phyloP scores from a whole-genome alignment of 176 grass and related monocot species.

The Aegilops umbellulata region DNA sequence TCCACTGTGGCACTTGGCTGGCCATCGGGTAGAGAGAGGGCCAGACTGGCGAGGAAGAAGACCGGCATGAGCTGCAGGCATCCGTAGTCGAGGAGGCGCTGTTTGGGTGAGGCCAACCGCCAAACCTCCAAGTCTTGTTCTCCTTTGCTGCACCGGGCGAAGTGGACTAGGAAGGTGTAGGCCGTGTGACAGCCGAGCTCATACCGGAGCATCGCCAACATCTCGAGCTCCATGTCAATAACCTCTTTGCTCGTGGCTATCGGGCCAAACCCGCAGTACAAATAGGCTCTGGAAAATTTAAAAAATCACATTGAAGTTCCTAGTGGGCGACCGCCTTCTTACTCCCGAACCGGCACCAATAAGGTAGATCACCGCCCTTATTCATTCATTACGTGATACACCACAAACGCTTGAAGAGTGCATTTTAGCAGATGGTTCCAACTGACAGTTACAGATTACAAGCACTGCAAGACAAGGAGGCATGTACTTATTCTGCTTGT shows the following conservation, averaged over 20 bases:
- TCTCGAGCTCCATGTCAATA: neutral
- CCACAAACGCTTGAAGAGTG: neutral
- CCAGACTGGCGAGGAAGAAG: conserved; percentile 26
- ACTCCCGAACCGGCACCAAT: too few species aligned
- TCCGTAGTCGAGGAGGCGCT: too few species aligned
- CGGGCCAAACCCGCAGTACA: neutral
- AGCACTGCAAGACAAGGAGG: neutral
- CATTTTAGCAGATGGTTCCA: neutral
- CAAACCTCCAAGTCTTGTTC: too few species aligned
- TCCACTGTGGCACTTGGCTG: too few species aligned
- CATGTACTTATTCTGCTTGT: conserved; percentile 19
- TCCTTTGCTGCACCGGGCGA: neutral
- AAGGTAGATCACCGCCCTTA: neutral
- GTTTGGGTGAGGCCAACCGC: too few species aligned
- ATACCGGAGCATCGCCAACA: conserved; percentile 21
- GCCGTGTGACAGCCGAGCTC: conserved; percentile 21
- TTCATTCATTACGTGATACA: neutral
- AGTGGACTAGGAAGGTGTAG: conserved; percentile 33
- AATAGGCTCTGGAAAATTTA: too few species aligned
- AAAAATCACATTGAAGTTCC: too few species aligned
- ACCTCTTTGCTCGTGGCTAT: neutral
- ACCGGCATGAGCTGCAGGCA: conserved; percentile 10
- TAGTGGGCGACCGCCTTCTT: too few species aligned
- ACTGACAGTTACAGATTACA: neutral
- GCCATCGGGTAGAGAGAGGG: neutral